Evolutionary conservation across 331 rosid genomes (phyloP).

Genomic region (Cucumis variabilis): DNA sequence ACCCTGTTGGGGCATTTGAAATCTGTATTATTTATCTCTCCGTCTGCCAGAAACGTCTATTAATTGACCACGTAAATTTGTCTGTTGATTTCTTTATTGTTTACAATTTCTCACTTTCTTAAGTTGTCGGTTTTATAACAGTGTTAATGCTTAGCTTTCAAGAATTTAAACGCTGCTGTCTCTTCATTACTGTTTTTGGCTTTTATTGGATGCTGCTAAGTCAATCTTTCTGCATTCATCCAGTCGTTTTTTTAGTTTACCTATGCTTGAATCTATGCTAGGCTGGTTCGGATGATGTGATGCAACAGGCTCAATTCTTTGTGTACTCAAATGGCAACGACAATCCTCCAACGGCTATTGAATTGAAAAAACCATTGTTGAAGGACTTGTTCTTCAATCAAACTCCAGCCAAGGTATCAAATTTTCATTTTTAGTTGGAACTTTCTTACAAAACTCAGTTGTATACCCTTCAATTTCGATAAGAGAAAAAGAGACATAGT

Average conservation of each 20-base stretch:
- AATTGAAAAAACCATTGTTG: conserved; percentile 70
- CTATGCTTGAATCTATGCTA: conserved; percentile 43
- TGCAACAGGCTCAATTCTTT: conserved; percentile 85
- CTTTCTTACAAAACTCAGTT: neutral
- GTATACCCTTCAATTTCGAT: neutral
- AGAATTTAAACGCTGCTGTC: neutral
- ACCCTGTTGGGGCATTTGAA: no score
- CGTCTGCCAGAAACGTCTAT: no score
- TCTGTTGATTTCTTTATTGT: no score
- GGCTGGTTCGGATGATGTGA: conserved; percentile 75
- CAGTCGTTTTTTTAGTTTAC: neutral
- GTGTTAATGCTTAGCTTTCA: neutral
- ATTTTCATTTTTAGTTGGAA: neutral
- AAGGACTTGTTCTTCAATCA: conserved; percentile 85
- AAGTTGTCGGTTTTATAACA: no score
- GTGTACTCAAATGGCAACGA: conserved; percentile 84
- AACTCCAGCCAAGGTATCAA: conserved; percentile 80
- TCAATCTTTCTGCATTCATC: neutral
- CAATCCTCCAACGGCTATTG: conserved; percentile 84
- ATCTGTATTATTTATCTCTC: no score
- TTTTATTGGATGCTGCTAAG: conserved; percentile 8
- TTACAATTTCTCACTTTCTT: no score
- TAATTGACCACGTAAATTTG: no score
- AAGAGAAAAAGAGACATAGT: neutral
- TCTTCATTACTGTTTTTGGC: neutral